Base-by-base conservation (phyloP, 2,329 filamentous ascomycete genomes). In the Cercospora sp. region DNA sequence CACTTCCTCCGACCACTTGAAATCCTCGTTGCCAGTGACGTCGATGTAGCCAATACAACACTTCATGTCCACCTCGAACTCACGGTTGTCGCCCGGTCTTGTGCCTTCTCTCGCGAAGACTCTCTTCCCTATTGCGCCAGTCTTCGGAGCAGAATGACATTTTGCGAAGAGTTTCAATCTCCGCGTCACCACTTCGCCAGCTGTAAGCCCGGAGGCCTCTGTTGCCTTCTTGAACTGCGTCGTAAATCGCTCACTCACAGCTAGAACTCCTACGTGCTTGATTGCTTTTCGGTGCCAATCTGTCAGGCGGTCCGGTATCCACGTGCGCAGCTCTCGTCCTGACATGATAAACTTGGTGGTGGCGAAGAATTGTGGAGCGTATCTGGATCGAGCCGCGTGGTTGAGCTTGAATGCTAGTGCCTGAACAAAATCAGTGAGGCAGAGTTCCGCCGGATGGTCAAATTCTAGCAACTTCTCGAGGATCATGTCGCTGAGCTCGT, bases 401-500 rank as follows among this genome's bases (percentile, higher is more conserved):
- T 28, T 31, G 2, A 58, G 28, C 4, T 3, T 7, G 28, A 58
- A 58, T 28, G 55, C 55, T 6, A 58, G n/a, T 3, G 55, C 28
- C 13, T 30, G 55, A 20, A 6, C 20, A 10, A 58, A 59, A 2
- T 59, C 31, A 30, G n/a, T 10, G 9, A 59, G 10, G n/a, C 36
- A n/a, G 30, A 59, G 9, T 16, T 59, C 30, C 6, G 28, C 12
- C 18, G 16, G 30, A 2, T 59, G 55, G 5, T 59, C 30, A 12
- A 59, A 59, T n/a, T 59, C 28, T 30, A 59, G 55, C 16, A 59
- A n/a, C n/a, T 59, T 59, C 1, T 59, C 55, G 30, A 59, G 55
- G 16, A 59, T 36, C 8, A 13, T 23, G 8, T 59, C 55, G 55
- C 30, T 20, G 55, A 59, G 28, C 55, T 59, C 55, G n/a, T 36